A percentile compares a stretch with the other conserved stretches of the same genome.
phyloP scores from a whole-genome alignment of 2,329 filamentous ascomycete species.

The Pestalotiopsis sp. region DNA sequence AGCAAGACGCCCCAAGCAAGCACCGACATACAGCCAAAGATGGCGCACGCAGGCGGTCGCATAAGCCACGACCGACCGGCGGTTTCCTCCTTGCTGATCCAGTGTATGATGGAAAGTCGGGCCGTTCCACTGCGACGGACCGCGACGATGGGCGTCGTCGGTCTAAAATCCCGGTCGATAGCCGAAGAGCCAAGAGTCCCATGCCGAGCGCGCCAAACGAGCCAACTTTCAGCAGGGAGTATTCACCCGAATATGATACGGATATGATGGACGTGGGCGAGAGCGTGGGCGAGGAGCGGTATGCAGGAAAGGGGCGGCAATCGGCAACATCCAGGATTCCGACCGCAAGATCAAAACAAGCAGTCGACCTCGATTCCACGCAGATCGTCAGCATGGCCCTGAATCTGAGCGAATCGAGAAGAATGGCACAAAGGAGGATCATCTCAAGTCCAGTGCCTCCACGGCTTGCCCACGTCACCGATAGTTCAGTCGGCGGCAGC shows the following conservation, averaged over 20 bases:
- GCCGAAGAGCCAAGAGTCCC: slow-evolving; percentile 29
- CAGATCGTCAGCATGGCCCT: slow-evolving; percentile 94
- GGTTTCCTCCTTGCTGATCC: slow-evolving; percentile 55
- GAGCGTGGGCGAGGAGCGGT: slow-evolving; percentile 25
- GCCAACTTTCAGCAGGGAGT: slow-evolving; percentile 6
- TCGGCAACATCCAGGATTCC: slow-evolving; percentile 23
- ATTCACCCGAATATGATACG: slow-evolving; percentile 17
- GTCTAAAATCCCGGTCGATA: slow-evolving; percentile 33
- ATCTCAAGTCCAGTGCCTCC: slow-evolving; percentile 55
- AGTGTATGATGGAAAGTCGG: slow-evolving; percentile 30
- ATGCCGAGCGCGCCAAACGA: slow-evolving; percentile 20
- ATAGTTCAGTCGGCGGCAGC: slow-evolving; percentile 58
- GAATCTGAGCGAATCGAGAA: slow-evolving; percentile 81
- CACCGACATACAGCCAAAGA: slow-evolving; percentile 21
- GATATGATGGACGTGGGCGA: slow-evolving; percentile 20
- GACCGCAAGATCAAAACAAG: slow-evolving; percentile 26
- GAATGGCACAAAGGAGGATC: slow-evolving; percentile 63
- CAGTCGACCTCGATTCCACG: slow-evolving; percentile 74
- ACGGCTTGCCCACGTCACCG: slow-evolving; percentile 54
- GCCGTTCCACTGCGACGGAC: slow-evolving; percentile 23
- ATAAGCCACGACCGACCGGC: slow-evolving; percentile 49
- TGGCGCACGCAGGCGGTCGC: slow-evolving; percentile 29
- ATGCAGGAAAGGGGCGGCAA: slow-evolving; percentile 28
- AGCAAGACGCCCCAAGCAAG: slow-evolving; percentile 18
- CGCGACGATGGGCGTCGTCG: slow-evolving; percentile 35